Conservation (phyloP, 2,329 filamentous ascomycete species). For the Ophiostoma tasmaniense region DNA sequence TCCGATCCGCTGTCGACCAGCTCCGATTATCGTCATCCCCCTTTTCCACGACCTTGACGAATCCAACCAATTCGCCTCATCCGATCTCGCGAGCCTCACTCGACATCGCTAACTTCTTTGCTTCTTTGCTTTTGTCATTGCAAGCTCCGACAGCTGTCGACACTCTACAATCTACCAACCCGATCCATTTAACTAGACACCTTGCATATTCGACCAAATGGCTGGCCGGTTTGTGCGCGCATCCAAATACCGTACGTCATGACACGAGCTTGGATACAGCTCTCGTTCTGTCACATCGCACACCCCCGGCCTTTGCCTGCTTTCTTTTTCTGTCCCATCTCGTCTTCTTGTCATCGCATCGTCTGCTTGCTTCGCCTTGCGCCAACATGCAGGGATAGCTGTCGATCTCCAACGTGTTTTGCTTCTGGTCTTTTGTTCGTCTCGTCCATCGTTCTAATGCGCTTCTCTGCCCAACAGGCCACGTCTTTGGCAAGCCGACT, state of each 20-base stretch:
- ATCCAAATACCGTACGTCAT: slow-evolving; percentile 56
- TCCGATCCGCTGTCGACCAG: background rate
- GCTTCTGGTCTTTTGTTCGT: background rate
- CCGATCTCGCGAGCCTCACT: background rate
- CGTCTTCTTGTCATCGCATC: background rate
- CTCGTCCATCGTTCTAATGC: background rate
- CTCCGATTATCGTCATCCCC: background rate
- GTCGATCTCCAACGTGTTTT: slow-evolving; percentile 1
- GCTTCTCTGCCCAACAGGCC: slow-evolving; percentile 49
- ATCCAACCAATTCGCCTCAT: background rate
- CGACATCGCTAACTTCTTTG: background rate
- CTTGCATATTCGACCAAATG: slow-evolving; percentile 32
- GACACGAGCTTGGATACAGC: slow-evolving; percentile 13
- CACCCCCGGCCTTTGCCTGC: background rate
- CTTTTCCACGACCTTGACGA: background rate
- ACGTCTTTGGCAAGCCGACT: slow-evolving; percentile 94
- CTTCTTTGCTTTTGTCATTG: background rate
- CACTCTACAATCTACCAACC: background rate
- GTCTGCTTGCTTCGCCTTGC: background rate
- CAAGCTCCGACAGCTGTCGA: background rate
- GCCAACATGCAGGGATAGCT: background rate
- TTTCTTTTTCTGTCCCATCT: background rate
- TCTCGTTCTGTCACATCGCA: background rate
- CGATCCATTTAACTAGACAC: background rate
- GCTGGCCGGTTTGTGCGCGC: slow-evolving; percentile 58